Evolutionary conservation across 1,284 basidiomycete species (phyloP).

Genomic region (Cryptococcus floricola): DNA sequence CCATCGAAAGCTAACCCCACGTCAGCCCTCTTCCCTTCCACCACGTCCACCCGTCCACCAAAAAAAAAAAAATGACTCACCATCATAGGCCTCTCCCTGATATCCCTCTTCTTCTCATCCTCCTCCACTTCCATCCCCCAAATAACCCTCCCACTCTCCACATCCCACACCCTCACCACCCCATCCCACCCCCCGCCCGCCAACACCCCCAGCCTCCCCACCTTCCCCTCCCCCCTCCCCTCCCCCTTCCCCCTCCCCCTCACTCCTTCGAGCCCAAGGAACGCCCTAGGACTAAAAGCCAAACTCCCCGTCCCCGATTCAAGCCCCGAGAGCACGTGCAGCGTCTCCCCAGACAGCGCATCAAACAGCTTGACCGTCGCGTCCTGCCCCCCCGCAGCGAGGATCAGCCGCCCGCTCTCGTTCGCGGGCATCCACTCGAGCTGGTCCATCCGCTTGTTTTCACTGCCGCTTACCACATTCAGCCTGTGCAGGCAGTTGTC

Average conservation of each 20-base stretch:
- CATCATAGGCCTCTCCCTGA: slow-evolving; percentile 36
- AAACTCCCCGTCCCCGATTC: slow-evolving; percentile 39
- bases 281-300: slow-evolving; percentile 32
- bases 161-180: slow-evolving; percentile 36
- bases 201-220: slow-evolving; percentile 20
- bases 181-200: slow-evolving; percentile 45
- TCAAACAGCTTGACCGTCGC: slow-evolving; percentile 44
- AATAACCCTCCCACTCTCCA: slow-evolving; percentile 27
- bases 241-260: background rate
- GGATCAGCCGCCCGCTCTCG: slow-evolving; percentile 26
- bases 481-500: slow-evolving; percentile 34
- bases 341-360: slow-evolving; percentile 27
- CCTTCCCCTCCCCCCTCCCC: background rate
- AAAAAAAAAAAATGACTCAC: slow-evolving; percentile 17
- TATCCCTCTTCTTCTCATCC: slow-evolving; percentile 21
- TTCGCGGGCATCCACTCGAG: slow-evolving; percentile 38
- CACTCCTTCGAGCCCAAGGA: background rate
- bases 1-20: slow-evolving; percentile 25
- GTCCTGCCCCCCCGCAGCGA: slow-evolving; percentile 47
- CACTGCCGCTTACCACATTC: slow-evolving; percentile 33
- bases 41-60: no score
- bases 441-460: slow-evolving; percentile 42
- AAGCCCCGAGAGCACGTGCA: slow-evolving; percentile 31
- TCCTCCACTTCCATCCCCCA: slow-evolving; percentile 34
- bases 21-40: background rate